phyloP scores from a whole-genome alignment of 2,329 filamentous ascomycete genomes.

The Ophiosphaerella herpotricha region DNA sequence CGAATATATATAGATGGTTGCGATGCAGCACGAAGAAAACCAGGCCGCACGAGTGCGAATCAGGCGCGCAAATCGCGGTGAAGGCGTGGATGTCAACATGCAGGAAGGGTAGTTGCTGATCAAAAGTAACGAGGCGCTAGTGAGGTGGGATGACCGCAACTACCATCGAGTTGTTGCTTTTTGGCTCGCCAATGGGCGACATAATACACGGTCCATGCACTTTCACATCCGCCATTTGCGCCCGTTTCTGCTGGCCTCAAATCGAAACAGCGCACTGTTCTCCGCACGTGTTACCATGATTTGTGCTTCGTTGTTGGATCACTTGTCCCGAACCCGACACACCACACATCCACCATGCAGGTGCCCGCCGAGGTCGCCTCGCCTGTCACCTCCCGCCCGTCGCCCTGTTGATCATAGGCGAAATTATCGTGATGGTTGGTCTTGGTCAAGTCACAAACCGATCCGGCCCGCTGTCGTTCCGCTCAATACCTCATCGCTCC shows the following conservation, averaged over 20 bases:
- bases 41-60: neutral
- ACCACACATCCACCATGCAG: too few relatives aligned
- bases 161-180: slow-evolving; percentile 2
- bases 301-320: neutral
- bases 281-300: slow-evolving; percentile 2
- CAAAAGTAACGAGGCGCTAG: neutral
- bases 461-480: too few relatives aligned
- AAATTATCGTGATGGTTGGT: too few relatives aligned
- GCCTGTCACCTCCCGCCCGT: too few relatives aligned
- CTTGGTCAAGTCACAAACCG: too few relatives aligned
- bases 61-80: slow-evolving; percentile 1
- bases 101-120: neutral
- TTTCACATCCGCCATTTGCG: slow-evolving; percentile 6
- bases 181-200: neutral
- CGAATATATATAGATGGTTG: too few relatives aligned
- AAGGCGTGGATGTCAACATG: neutral
- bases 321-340: too few relatives aligned
- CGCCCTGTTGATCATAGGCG: too few relatives aligned
- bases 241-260: slow-evolving; percentile 1
- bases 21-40: neutral
- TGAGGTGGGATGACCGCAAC: slow-evolving; percentile 5
- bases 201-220: neutral
- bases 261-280: slow-evolving; percentile 8
- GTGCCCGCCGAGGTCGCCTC: too few relatives aligned
- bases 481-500: too few relatives aligned